Conservation (phyloP, 164 flowering plant genomes). For the Vitis rotundifolia region DNA sequence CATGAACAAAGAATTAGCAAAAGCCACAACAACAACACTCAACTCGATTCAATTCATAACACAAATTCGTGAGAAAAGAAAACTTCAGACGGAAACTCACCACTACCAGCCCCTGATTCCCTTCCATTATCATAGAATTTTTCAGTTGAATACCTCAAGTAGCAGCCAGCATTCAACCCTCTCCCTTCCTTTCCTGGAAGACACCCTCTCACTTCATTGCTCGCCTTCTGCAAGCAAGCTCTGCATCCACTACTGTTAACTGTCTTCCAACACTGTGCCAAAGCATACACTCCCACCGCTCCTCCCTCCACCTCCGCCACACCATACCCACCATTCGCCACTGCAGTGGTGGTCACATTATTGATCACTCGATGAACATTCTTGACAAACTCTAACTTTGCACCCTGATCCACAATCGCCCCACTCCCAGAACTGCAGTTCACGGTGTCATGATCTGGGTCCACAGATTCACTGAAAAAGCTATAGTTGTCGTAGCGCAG, state of each 20-base stretch:
- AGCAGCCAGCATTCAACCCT: conserved; percentile 75
- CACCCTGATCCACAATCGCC: neutral
- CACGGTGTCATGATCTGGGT: conserved; percentile 17
- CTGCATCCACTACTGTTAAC: conserved; percentile 47
- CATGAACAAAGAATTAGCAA: neutral
- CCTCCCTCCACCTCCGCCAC: conserved; percentile 20
- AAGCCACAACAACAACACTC: neutral
- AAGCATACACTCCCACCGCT: conserved; percentile 30
- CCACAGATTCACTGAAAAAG: conserved; percentile 43
- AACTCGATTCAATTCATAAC: neutral
- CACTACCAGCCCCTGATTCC: conserved; percentile 5
- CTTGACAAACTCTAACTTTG: conserved; percentile 13
- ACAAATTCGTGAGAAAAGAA: neutral
- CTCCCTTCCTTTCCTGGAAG: conserved; percentile 55
- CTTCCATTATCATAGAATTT: conserved; percentile 42
- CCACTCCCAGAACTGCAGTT: conserved; percentile 15
- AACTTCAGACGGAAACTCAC: conserved; percentile 7
- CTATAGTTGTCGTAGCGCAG: conserved; percentile 57
- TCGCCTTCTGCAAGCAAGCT: conserved; percentile 58
- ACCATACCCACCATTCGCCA: conserved; percentile 29
- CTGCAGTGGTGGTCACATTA: conserved; percentile 32
- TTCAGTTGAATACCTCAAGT: conserved; percentile 64
- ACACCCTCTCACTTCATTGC: conserved; percentile 33
- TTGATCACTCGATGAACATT: conserved; percentile 24
- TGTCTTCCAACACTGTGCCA: conserved; percentile 81